Evolutionary conservation across 768 basidiomycete genomes (phyloP), one percentile per base, ranked within the genome.

Genomic region (Tricholomella constricta): DNA sequence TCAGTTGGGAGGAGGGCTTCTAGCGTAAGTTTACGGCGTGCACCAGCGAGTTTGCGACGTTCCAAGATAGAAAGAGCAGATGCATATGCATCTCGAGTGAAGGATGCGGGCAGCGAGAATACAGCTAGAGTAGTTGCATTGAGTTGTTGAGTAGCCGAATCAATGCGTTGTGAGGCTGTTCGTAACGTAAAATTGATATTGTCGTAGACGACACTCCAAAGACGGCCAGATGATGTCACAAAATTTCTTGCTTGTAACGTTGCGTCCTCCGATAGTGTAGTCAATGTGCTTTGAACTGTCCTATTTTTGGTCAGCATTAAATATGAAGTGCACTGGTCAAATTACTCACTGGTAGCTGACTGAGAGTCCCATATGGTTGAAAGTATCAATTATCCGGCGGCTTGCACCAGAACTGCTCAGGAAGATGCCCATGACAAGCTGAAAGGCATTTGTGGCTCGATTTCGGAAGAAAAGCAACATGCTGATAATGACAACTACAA

Each of bases 111-210:
- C 12, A 59, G 36, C 14, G 54, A 55, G 40, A 59, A 59, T 2
- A 59, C 50, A 2, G 50, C 54, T 12, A 49, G 12, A 48, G 58
- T 59, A 1, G 58, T 59, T 11, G 58, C 51, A 43, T 59, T 59
- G 19, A 59, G 40, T 49, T 59, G 58, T 9, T 35, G 48, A 17
- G 58, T 59, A 8, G 36, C 54, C 1, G 49, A 59, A 22, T 59
- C 54, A n/a, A 59, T 26, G 2, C 45, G 45, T 26, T 55, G 58
- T 19, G 58, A 55, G 11, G 58, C 45, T 26, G 34, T 40, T 35
- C 50, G 44, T 3, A 55, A 10, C 2, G 54, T 59, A 19, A 59
- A 59, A 50, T 59, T 59, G 54, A 59, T 59, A 32, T 59, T 59
- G 45, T 56, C 58, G 26, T 55, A 59, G 19, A 55, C 58, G 19